Evolutionary conservation across 148 eudicot genomes (phyloP), one percentile per base, ranked within the genome.

Genomic region (Drosera capensis): DNA sequence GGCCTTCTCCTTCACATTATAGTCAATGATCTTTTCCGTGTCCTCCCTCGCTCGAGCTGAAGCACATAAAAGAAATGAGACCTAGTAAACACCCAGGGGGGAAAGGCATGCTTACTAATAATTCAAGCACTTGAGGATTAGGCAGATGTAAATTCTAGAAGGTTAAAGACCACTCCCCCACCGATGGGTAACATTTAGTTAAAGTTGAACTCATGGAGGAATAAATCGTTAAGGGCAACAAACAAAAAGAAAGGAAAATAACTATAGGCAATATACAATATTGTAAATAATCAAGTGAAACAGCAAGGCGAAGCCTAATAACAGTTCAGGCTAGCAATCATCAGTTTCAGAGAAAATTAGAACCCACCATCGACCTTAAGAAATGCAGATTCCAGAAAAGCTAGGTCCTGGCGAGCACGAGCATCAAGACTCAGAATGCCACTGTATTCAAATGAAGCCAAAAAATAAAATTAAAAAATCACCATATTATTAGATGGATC

Each of bases 11-110:
- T 90, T 90, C 58, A 90, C 87, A 46, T 50, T 55, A 42, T 60
- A 43, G 68, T 90, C 99, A 53, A 90, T n/a, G n/a, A n/a, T 76
- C 72, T 69, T 90, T 68, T 60, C 81, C 36, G 99, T 85, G 61
- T 80, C 95, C 60, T 90, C 86, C 56, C 94, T 78, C 22, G 86
- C 99, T 38, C 99, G 95, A 65, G 99, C 99, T 90, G 68, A 58
- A 59, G 64, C 55, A 47, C 55, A 73, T 58, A 52, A 29, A 40
- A 24, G 14, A 31, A 7, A 46, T 22, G 43, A 45, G 42, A 15
- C 34, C 21, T 34, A 42, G 28, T n/a, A n/a, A n/a, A n/a, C n/a
- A n/a, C n/a, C n/a, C n/a, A 55, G 44, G 14, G 17, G 39, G 5
- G 35, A 31, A 45, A 31, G 12, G n/a, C 2, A 19, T 21, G 50